These are phyloP conservation scores for Mucor saturninus DNA, from an alignment of 371 early-diverging fungal genomes.

Conservation along the genomic window DNA sequence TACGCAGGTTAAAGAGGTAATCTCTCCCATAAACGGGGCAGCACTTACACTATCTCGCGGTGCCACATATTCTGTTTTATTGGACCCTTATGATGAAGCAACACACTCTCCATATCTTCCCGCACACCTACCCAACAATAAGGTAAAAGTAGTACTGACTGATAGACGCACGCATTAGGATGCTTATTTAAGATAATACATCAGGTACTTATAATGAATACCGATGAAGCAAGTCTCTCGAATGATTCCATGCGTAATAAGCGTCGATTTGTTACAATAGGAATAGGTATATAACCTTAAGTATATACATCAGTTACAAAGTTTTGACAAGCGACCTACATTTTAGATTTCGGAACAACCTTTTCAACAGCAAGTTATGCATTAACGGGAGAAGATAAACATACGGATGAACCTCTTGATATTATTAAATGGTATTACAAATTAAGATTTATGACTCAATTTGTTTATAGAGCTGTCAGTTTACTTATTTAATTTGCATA, in stretches of 20 bases:
- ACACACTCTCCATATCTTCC: neutral
- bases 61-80: neutral
- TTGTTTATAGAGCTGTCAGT: neutral
- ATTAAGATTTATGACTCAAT: neutral
- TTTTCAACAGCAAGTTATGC: slow-evolving; percentile 1
- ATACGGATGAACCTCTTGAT: neutral
- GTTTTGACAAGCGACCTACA: too few relatives aligned
- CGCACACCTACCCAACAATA: neutral
- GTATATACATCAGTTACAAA: too few relatives aligned
- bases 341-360: neutral
- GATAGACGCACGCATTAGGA: neutral
- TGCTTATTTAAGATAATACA: neutral
- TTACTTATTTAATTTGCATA: neutral
- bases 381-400: neutral
- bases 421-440: neutral
- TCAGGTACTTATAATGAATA: neutral
- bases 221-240: neutral
- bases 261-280: slow-evolving; percentile 7
- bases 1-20: neutral
- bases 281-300: neutral
- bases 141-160: neutral
- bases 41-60: neutral
- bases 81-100: neutral
- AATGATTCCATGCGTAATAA: neutral
- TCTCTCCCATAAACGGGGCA: neutral